Conservation (phyloP, 441 rosid genomes). For the Sinapis alba region DNA sequence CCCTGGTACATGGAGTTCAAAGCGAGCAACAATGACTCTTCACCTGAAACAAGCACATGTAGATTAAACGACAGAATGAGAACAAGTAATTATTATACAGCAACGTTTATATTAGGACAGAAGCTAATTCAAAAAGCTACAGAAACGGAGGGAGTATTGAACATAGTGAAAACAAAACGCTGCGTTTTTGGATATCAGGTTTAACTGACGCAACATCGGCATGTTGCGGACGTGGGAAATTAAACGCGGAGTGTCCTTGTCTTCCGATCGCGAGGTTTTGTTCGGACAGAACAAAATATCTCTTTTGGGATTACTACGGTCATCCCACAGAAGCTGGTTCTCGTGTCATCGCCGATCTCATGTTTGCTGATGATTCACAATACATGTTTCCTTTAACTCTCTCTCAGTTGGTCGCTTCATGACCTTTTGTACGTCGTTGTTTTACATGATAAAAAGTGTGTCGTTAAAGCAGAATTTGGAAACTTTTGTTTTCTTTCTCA, state of each 20-base stretch:
- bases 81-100: too few relatives aligned
- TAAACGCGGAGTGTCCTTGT: slow-evolving; percentile 61
- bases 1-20: slow-evolving; percentile 90
- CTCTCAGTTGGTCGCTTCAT: slow-evolving; percentile 28
- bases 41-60: too few relatives aligned
- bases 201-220: slow-evolving; percentile 63
- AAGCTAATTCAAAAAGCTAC: too few relatives aligned
- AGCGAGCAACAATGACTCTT: slow-evolving; percentile 69
- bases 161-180: neutral
- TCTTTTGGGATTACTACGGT: slow-evolving; percentile 67
- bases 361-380: slow-evolving; percentile 12
- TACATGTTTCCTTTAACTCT: slow-evolving; percentile 35
- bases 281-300: slow-evolving; percentile 71
- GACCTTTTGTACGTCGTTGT: neutral
- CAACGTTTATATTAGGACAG: too few relatives aligned
- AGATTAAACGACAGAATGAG: too few relatives aligned
- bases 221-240: slow-evolving; percentile 75
- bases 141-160: neutral
- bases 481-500: neutral
- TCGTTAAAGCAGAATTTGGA: neutral
- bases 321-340: slow-evolving; percentile 54
- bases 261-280: slow-evolving; percentile 60
- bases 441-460: neutral
- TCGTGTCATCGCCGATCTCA: slow-evolving; percentile 18
- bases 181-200: slow-evolving; percentile 7